phyloP scores from a whole-genome alignment of 306 rosid species.

The Biancaea sappan region DNA sequence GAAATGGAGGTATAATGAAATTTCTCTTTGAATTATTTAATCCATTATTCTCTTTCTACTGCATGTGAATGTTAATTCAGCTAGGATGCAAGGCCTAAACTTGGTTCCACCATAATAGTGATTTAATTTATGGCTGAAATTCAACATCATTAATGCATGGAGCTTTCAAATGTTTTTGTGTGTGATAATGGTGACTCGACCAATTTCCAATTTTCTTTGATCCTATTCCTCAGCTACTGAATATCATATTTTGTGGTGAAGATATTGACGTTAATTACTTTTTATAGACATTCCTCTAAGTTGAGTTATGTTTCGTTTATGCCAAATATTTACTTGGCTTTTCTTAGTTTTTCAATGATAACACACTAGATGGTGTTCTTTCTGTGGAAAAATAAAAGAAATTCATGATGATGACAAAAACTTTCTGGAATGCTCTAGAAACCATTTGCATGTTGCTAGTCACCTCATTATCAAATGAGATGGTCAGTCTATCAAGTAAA shows the following conservation, averaged over 20 bases:
- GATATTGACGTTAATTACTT: background rate
- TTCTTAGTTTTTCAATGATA: background rate
- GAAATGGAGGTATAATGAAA: slow-evolving; percentile 85
- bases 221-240: slow-evolving; percentile 12
- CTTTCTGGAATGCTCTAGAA: slow-evolving; percentile 19
- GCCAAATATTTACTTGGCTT: background rate
- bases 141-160: slow-evolving; percentile 5
- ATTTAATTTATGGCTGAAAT: background rate
- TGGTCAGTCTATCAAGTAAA: slow-evolving; percentile 27
- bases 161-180: slow-evolving; percentile 11
- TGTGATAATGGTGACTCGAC: slow-evolving; percentile 7
- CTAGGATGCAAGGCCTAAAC: slow-evolving; percentile 20
- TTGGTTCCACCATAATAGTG: background rate
- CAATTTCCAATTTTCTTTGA: background rate
- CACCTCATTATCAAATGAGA: background rate
- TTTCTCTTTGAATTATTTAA: slow-evolving; percentile 7
- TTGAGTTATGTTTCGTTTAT: background rate
- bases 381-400: slow-evolving; percentile 13
- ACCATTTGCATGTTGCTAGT: background rate
- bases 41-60: slow-evolving; percentile 7
- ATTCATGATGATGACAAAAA: background rate
- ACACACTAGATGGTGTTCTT: background rate
- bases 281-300: background rate
- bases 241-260: slow-evolving; percentile 2
- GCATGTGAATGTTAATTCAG: background rate